These are phyloP conservation scores for Colletotrichum sidae DNA, from an alignment of 2,329 filamentous ascomycete genomes.

Conservation along the genomic window DNA sequence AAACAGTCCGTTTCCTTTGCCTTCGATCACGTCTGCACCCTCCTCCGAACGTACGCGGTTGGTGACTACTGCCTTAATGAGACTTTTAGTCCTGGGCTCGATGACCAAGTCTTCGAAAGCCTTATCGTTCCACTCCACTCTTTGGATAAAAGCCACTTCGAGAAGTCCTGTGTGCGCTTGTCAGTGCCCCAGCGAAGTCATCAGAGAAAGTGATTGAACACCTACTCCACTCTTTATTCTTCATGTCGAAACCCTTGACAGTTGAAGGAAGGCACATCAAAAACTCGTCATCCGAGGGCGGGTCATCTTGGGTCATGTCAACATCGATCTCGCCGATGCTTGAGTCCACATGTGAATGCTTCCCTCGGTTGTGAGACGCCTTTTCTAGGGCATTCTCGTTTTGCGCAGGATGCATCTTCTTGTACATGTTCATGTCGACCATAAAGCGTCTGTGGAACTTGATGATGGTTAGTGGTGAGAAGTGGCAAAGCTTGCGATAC, in stretches of 20 bases:
- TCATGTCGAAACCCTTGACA: slow-evolving; percentile 5
- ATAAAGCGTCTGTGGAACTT: slow-evolving; percentile 8
- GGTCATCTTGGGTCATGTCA: neutral
- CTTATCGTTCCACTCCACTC: slow-evolving; percentile 32
- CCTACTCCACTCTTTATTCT: slow-evolving; percentile 15
- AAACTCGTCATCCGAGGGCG: neutral
- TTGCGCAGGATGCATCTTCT: slow-evolving; percentile 1
- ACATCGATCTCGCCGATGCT: neutral
- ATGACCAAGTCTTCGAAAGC: slow-evolving; percentile 40
- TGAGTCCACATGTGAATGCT: too few relatives aligned
- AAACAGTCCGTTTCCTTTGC: slow-evolving; percentile 50
- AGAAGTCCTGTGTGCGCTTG: neutral
- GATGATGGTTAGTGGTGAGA: neutral
- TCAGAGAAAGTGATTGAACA: neutral
- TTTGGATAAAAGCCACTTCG: neutral
- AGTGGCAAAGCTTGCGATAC: neutral
- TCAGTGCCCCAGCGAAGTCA: neutral
- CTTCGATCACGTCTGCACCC: slow-evolving; percentile 44
- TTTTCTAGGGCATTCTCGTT: neutral
- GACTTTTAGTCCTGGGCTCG: slow-evolving; percentile 40
- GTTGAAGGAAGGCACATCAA: neutral
- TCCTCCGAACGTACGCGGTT: slow-evolving; percentile 36
- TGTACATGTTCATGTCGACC: slow-evolving; percentile 5
- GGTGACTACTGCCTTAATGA: slow-evolving; percentile 45
- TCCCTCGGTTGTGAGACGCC: too few relatives aligned